phyloP scores from a whole-genome alignment of 371 early-diverging fungal species.

The Circinella umbellata region DNA sequence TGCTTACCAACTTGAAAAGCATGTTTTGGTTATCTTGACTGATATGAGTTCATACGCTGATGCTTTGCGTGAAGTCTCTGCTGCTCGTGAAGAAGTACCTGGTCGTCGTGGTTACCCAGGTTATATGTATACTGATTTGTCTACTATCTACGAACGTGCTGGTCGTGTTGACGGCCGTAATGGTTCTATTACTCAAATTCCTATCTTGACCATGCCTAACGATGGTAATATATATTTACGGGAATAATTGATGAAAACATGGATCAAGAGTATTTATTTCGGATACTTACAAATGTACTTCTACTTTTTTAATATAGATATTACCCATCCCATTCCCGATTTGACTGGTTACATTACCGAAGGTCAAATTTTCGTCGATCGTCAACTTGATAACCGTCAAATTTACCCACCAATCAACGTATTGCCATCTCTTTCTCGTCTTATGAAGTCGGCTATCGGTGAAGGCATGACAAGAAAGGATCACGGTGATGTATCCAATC shows the following conservation, averaged over 20 bases:
- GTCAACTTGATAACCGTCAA: constrained; percentile 99
- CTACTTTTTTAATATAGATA: constrained; percentile 68
- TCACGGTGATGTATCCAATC: constrained; percentile 99
- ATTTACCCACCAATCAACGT: constrained; percentile 99
- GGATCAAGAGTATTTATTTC: no score
- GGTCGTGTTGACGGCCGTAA: constrained; percentile 99
- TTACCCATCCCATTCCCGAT: constrained; percentile 99
- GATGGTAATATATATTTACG: constrained; percentile 74
- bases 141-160: constrained; percentile 99
- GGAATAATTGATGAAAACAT: no score
- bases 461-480: constrained; percentile 99
- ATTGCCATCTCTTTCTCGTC: constrained; percentile 98
- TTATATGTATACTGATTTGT: constrained; percentile 99
- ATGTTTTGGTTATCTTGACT: constrained; percentile 99
- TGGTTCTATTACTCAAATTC: constrained; percentile 99
- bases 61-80: constrained; percentile 99
- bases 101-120: constrained; percentile 99
- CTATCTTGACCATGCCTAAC: constrained; percentile 99
- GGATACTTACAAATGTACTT: no score
- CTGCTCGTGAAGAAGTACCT: constrained; percentile 99
- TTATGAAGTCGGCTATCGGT: constrained; percentile 99
- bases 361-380: constrained; percentile 99
- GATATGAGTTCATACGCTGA: constrained; percentile 99
- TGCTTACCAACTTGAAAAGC: constrained; percentile 99
- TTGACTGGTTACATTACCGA: constrained; percentile 99